Base-by-base conservation (phyloP, 768 basidiomycete genomes). In the Tricholoma furcatifolium region DNA sequence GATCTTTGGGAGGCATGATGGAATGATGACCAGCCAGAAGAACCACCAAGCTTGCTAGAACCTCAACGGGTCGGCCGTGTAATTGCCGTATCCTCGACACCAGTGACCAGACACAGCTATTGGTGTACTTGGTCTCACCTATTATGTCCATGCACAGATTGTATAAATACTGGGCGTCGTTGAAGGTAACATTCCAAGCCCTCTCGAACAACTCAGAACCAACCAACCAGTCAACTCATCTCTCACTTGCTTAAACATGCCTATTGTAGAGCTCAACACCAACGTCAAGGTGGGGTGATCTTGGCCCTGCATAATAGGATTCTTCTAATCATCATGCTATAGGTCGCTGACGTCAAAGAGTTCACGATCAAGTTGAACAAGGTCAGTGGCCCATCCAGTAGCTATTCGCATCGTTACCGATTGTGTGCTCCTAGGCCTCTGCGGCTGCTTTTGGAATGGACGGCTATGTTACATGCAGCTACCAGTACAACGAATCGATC, bases 381-480 rank as follows among this genome's bases (percentile, higher is more conserved):
- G 50, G 43, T 43, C 14, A 30, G 23, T 36, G 2, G 14, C n/a
- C 10, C 12, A 8, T 12, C 23, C 34, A 1, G 24, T 18, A 5
- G 17, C n/a, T 11, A 21, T 23, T 21, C 15, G 10, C 18, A 31
- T 14, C 14, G 15, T 31, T 14, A n/a, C 8, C 4, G n/a, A 18
- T 35, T n/a, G 27, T 11, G 7, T 27, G 7, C 2, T 27, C 12
- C 14, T 30, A 47, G 50, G 35, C 43, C 8, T 32, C 50, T 17
- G 50, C 50, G 7, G 50, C 50, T 2, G 43, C 50, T 27, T 44
- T 51, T 15, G 43, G 50, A 44, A 51, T 44, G 50, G 50, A 51
- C 14, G 50, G 50, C 34, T 51, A 51, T 44, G 50, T 51, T 23
- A 51, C 43, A 23, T 20, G 31, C 18, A 51, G 35, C 50, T 44